Percentiles rank a stretch among this genome's conserved stretches.
Evolutionary conservation across 495 filamentous ascomycete species (phyloP).

Genomic region (Hyaloscypha variabilis): DNA sequence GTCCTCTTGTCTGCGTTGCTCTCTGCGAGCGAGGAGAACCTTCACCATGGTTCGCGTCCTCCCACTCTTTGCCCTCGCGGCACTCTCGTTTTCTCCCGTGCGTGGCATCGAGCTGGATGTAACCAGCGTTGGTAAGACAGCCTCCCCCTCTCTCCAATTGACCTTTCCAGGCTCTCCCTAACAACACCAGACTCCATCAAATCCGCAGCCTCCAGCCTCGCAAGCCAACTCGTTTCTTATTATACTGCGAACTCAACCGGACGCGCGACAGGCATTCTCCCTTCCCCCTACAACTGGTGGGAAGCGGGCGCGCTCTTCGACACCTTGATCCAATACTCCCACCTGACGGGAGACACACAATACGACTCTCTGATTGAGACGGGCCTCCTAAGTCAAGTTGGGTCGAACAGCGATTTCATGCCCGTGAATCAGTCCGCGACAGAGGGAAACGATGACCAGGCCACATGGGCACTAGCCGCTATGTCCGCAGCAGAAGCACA

Average conservation of each 20-base stretch:
- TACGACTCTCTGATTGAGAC: conserved; percentile 58
- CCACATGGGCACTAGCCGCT: conserved; percentile 67
- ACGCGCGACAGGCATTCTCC: conserved; percentile 59
- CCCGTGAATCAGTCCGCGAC: conserved; percentile 62
- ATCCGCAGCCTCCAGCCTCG: conserved; percentile 58
- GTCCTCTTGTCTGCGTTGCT: neutral
- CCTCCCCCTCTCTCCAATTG: neutral
- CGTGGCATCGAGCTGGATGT: conserved; percentile 10
- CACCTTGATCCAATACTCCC: conserved; percentile 68
- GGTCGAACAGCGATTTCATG: conserved; percentile 60
- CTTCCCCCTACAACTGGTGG: conserved; percentile 62
- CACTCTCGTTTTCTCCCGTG: neutral
- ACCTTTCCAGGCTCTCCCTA: neutral
- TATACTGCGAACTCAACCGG: conserved; percentile 74
- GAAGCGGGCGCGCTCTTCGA: conserved; percentile 78
- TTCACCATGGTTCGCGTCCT: conserved; percentile 9
- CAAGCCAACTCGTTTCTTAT: conserved; percentile 63
- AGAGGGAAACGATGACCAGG: conserved; percentile 70
- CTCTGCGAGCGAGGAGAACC: neutral
- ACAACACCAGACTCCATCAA: conserved; percentile 56
- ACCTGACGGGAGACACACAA: conserved; percentile 62
- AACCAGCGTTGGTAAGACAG: conserved; percentile 5
- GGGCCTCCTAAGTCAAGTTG: conserved; percentile 62
- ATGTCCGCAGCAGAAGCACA: conserved; percentile 66
- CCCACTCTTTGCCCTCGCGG: conserved; percentile 7